Percentiles rank a stretch among this genome's conserved stretches.
Conservation (phyloP, 108 stramenopile species). For the Seminavis robusta region DNA sequence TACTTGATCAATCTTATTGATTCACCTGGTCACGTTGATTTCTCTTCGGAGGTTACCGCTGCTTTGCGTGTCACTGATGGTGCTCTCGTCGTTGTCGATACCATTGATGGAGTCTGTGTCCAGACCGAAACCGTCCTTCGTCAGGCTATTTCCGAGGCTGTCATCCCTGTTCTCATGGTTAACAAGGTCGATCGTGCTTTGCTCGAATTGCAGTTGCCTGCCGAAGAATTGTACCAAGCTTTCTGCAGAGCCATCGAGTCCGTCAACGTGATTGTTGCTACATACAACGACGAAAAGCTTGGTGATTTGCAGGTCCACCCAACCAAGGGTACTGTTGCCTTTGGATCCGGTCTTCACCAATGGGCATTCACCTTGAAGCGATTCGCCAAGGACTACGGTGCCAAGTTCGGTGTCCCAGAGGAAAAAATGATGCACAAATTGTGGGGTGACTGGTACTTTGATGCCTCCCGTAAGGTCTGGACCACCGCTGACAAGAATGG, state of each 20-base stretch:
- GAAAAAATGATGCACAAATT: constrained; percentile 99
- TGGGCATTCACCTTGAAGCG: constrained; percentile 99
- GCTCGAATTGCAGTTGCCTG: constrained; percentile 97
- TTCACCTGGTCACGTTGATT: constrained; percentile 99
- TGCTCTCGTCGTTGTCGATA: constrained; percentile 99
- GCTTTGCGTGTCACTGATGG: constrained; percentile 99
- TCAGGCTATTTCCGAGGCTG: constrained; percentile 98
- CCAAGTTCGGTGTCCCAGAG: constrained; percentile 96
- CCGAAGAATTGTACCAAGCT: constrained; percentile 99
- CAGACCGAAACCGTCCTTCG: constrained; percentile 99
- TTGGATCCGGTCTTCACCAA: constrained; percentile 99
- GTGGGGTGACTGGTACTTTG: constrained; percentile 99
- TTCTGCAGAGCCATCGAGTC: constrained; percentile 99
- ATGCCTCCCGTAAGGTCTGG: constrained; percentile 92
- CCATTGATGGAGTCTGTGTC: constrained; percentile 99
- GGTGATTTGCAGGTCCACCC: constrained; percentile 99
- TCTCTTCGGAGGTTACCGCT: constrained; percentile 99
- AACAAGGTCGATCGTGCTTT: constrained; percentile 99
- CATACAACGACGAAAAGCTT: constrained; percentile 97
- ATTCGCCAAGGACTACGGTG: constrained; percentile 98
- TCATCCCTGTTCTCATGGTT: constrained; percentile 98
- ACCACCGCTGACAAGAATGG: constrained; percentile 87
- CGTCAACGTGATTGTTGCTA: constrained; percentile 99
- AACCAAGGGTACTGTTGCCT: constrained; percentile 97
- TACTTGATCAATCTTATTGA: constrained; percentile 99